Base-by-base conservation (phyloP, 768 basidiomycete genomes). In the Tephrocybe sp. region DNA sequence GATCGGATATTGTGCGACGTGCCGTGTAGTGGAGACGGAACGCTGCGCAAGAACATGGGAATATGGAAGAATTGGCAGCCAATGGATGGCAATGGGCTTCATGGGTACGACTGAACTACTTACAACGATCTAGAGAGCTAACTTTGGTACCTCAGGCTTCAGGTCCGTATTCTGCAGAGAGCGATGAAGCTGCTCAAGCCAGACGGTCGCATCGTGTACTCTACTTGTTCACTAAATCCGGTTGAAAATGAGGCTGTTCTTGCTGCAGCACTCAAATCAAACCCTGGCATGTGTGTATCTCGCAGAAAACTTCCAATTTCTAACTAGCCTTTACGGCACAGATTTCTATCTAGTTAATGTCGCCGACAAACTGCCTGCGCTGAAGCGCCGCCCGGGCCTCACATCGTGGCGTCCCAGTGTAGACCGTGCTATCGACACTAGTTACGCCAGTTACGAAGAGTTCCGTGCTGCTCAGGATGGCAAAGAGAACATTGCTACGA, bases 211-310 rank as follows among this genome's bases (percentile, higher is more conserved):
- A 88, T 98, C 55, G 95, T 98, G 15, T 99, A 98, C 66, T 98
- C 97, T 4, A 99, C 97, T 0, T 98, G 97, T 62, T 98, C 95
- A 0, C 74, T 98, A 58, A 98, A 98, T 66, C 97, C 97, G 1
- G 79, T 93, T 11, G 97, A 99, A 70, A 98, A 99, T 65, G 97
- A 99, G 67, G 93, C 97, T 7, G 96, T 98, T 54, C 75, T 98
- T 28, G 88, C 91, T 1, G 86, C 89, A 38, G 93, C 91, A 0
- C 75, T 98, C 32, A 82, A 81, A 53, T 67, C 75, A 1, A 81
- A 86, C 53, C 79, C 83, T 20, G 90, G 93, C 88, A 36, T 32
- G 74, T 65, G 10, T 4, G 9, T 12, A 21, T 12, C 15, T 23
- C 12, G 18, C 26, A 45, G 10, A 12, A 11, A 14, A 25, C 17